A percentile compares a stretch with the other conserved stretches of the same genome.
Conservation (phyloP, 768 basidiomycete species). For the Pleurotus citrinopileatus region DNA sequence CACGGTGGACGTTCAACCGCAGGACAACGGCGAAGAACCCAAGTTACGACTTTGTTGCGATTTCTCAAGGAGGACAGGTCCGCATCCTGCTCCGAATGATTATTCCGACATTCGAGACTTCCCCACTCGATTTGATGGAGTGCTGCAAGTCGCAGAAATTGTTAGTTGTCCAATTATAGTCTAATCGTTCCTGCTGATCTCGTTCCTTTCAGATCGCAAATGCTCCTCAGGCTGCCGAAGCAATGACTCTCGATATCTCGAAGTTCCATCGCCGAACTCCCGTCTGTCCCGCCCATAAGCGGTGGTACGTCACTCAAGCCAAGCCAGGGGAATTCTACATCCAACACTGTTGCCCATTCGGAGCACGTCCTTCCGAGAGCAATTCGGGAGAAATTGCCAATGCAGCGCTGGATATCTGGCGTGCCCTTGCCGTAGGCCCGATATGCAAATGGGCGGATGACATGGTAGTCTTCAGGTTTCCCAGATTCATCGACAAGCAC, state of each 20-base stretch:
- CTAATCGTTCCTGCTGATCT: not conserved
- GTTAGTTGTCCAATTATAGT: conserved; percentile 13
- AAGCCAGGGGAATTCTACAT: conserved; percentile 15
- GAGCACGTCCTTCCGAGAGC: conserved; percentile 14
- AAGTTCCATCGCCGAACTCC: conserved; percentile 18
- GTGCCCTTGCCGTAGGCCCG: conserved; percentile 2
- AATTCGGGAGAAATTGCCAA: conserved; percentile 17
- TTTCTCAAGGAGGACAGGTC: conserved; percentile 13
- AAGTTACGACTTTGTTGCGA: conserved; percentile 17
- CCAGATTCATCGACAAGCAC: conserved; percentile 11
- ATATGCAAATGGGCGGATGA: conserved; percentile 15
- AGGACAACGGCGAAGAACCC: conserved; percentile 13
- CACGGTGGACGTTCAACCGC: conserved; percentile 12
- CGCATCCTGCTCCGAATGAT: conserved; percentile 12
- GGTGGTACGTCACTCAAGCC: conserved; percentile 15
- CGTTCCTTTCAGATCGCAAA: conserved; percentile 14
- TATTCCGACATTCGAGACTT: conserved; percentile 15
- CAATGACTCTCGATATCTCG: conserved; percentile 18
- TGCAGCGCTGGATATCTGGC: conserved; percentile 16
- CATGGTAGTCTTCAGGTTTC: conserved; percentile 17
- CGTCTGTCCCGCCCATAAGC: conserved; percentile 13
- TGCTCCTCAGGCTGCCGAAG: conserved; percentile 21
- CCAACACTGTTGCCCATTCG: conserved; percentile 20
- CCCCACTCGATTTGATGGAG: conserved; percentile 15
- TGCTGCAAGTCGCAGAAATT: conserved; percentile 11